These are phyloP conservation scores for Austropuccinia psidii DNA, from an alignment of 1,284 basidiomycete species.

Conservation along the genomic window DNA sequence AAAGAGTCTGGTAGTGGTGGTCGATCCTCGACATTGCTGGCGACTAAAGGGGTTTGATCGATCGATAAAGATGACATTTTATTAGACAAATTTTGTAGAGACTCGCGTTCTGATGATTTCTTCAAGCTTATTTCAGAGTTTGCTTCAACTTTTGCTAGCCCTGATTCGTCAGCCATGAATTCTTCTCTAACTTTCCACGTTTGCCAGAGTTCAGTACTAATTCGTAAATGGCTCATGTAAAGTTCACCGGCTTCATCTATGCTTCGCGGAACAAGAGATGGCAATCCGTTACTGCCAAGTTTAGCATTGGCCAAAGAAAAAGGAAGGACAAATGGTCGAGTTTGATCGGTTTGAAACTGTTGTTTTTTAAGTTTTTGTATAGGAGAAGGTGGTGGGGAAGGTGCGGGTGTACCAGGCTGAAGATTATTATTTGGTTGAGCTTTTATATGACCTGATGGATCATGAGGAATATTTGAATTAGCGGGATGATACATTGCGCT, in stretches of 20 bases:
- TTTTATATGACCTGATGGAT: constrained; percentile 25
- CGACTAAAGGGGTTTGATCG: constrained; percentile 40
- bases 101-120: constrained; percentile 36
- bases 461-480: constrained; percentile 27
- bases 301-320: constrained; percentile 57
- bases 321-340: constrained; percentile 87
- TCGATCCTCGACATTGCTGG: constrained; percentile 41
- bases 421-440: constrained; percentile 23
- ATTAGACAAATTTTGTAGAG: constrained; percentile 15
- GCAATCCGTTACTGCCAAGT: constrained; percentile 51
- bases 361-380: constrained; percentile 86
- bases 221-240: constrained; percentile 82
- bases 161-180: constrained; percentile 86
- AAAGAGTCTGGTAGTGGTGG: constrained; percentile 26
- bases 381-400: constrained; percentile 71
- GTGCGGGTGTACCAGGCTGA: constrained; percentile 57
- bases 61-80: constrained; percentile 26
- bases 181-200: constrained; percentile 93
- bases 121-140: constrained; percentile 28
- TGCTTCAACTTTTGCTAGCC: constrained; percentile 59
- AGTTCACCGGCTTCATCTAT: constrained; percentile 91
- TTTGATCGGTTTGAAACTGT: constrained; percentile 97
- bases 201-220: constrained; percentile 80
- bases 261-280: constrained; percentile 71
- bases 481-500: constrained; percentile 37